Base-by-base conservation (phyloP, 1,284 basidiomycete species). In the Cutaneotrichosporon spelunceum region DNA sequence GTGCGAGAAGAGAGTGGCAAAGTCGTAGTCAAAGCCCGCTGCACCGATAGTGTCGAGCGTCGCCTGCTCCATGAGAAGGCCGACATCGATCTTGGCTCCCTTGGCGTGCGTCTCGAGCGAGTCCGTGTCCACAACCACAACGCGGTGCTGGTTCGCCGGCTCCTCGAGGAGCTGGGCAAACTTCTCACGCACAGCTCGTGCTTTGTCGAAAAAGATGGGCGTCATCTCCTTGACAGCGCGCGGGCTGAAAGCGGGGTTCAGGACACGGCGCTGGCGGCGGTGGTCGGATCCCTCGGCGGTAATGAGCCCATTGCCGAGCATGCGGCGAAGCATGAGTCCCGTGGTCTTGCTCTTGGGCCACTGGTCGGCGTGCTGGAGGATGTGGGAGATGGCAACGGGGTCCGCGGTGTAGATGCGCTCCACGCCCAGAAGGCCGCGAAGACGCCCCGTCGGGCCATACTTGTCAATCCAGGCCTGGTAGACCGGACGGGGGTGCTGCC, bases 271-370 rank as follows among this genome's bases (percentile, higher is more conserved):
- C 75, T 83, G 75, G 16, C 82, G 81, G 53, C 77, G 80, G 70
- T 88, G 86, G 48, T 78, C 78, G 4, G 80, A 78, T 45, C 84
- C 80, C 63, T 81, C 78, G 2, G 76, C 74, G 9, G 76, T 71
- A 10, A 81, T 61, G 1, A 73, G 24, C 3, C 56, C 56, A 6
- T 36, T 49, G 24, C 56, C 56, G 13, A 50, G 29, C 42, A 57
- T 39, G 30, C 47, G 23, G 24, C 56, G 26, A 33, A 57, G 77
- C 54, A 80, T 81, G 49, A 85, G 4, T 26, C 83, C 77, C 3
- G 87, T 80, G 62, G 85, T 84, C 45, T 84, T 81, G 0, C 87
- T 85, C 72, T 88, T 89, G 19, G 86, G 86, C 71, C 85, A 88
- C 42, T 83, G 79, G 68, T 88, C 85, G 2, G 84, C 80, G 58